A percentile compares a stretch with the other conserved stretches of the same genome.
Conservation (phyloP, 352 stramenopile species). For the Pseudoperonospora humuli region DNA sequence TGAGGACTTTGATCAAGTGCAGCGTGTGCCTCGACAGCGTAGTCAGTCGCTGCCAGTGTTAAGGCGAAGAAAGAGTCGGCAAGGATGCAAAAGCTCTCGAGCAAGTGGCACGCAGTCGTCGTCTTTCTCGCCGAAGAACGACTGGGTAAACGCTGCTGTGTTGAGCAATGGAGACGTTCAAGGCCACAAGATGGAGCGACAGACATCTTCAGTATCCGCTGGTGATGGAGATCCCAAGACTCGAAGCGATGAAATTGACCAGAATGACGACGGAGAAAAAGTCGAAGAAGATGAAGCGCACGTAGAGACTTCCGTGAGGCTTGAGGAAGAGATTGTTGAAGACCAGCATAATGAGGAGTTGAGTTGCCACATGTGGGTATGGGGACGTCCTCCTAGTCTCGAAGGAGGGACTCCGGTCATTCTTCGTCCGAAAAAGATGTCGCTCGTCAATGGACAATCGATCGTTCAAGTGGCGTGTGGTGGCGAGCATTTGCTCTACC, state of each 20-base stretch:
- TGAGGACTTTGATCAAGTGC: conserved; percentile 22
- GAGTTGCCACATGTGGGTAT: conserved; percentile 48
- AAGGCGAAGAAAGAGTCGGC: conserved; percentile 13
- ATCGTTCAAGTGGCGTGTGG: conserved; percentile 72
- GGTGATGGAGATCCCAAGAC: not conserved
- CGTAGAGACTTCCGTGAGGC: not conserved
- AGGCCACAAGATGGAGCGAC: not conserved
- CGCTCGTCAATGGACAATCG: conserved; percentile 43
- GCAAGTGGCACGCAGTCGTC: not conserved
- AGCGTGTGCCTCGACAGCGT: conserved; percentile 12
- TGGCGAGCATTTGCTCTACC: conserved; percentile 66
- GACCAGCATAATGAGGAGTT: conserved; percentile 15
- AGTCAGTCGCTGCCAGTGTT: conserved; percentile 15
- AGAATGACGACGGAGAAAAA: conserved; percentile 24
- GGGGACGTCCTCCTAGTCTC: conserved; percentile 51
- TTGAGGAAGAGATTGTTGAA: not conserved
- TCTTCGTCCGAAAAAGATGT: conserved; percentile 57
- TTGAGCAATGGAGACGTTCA: not conserved
- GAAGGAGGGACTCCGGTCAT: conserved; percentile 45
- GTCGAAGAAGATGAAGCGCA: conserved; percentile 6
- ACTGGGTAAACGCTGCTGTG: not conserved
- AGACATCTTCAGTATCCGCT: not conserved
- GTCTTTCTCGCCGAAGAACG: not conserved
- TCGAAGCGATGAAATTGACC: not conserved
- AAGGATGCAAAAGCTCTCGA: not conserved